Evolutionary conservation across 108 stramenopile genomes (phyloP).

Genomic region (Conticribra guillardii): DNA sequence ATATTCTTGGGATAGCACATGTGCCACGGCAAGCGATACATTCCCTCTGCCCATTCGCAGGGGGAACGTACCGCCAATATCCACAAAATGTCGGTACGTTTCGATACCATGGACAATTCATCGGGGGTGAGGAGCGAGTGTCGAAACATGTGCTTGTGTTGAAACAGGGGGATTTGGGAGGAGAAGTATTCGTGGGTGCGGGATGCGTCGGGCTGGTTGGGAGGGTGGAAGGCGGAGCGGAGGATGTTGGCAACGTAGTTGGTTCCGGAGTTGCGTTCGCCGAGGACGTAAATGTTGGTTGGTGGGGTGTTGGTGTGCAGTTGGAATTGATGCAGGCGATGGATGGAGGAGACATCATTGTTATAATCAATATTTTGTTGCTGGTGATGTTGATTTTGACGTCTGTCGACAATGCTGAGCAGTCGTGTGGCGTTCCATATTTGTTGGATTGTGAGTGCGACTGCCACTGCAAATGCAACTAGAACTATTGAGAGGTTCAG

Average conservation of each 20-base stretch:
- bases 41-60: constrained; percentile 45
- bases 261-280: constrained; percentile 40
- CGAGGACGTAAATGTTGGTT: constrained; percentile 37
- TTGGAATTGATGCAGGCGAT: background rate
- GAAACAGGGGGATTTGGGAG: constrained; percentile 28
- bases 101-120: constrained; percentile 15
- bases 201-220: constrained; percentile 18
- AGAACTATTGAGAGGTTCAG: no score
- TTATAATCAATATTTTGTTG: no score
- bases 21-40: constrained; percentile 39
- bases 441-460: no score
- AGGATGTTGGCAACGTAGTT: constrained; percentile 13
- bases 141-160: constrained; percentile 46
- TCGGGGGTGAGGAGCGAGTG: constrained; percentile 18
- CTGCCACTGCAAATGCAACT: no score
- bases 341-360: background rate
- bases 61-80: constrained; percentile 30
- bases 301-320: constrained; percentile 8
- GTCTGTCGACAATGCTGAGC: no score
- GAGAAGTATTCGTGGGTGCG: constrained; percentile 35
- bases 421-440: no score
- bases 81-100: constrained; percentile 37
- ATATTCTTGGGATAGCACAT: constrained; percentile 37
- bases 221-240: constrained; percentile 22
- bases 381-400: no score